A percentile compares a stretch with the other conserved stretches of the same genome.
Evolutionary conservation across 2,329 filamentous ascomycete genomes (phyloP).

Genomic region (Epichloe typhina): DNA sequence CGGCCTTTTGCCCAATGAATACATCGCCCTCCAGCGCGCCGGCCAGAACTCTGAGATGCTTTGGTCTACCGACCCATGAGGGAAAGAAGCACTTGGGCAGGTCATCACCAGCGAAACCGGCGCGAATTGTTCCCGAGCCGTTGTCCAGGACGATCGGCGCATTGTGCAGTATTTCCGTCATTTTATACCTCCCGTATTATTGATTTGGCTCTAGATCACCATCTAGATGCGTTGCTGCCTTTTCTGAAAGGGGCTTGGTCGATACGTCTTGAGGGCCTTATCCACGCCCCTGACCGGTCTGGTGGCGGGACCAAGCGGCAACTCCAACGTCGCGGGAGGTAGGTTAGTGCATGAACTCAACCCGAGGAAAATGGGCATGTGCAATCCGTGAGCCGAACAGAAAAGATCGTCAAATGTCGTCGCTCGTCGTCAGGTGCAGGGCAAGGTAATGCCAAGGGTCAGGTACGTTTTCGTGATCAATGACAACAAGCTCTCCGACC

Average conservation of each 20-base stretch:
- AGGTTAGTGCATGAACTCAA: background rate
- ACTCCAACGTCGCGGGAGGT: background rate
- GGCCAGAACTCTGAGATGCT: constrained; percentile 89
- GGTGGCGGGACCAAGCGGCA: background rate
- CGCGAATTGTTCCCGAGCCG: constrained; percentile 92
- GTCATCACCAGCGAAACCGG: constrained; percentile 93
- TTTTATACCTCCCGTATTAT: constrained; percentile 13
- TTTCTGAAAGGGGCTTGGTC: background rate
- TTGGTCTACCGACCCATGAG: constrained; percentile 90
- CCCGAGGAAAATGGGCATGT: background rate
- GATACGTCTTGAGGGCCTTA: background rate
- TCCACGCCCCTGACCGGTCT: constrained; percentile 1
- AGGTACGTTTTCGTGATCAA: background rate
- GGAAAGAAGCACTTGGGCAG: constrained; percentile 94
- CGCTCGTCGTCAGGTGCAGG: background rate
- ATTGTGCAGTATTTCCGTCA: constrained; percentile 70
- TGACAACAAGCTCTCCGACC: background rate
- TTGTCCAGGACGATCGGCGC: constrained; percentile 98
- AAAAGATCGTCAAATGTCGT: background rate
- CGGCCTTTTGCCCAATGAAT: constrained; percentile 83
- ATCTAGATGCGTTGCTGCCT: background rate
- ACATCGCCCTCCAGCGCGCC: constrained; percentile 92
- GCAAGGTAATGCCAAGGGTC: background rate
- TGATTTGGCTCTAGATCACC: background rate
- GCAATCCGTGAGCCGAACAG: background rate